Percentiles rank a stretch among this genome's conserved stretches.
phyloP scores from a whole-genome alignment of 2,329 filamentous ascomycete genomes.

The Alternaria novae-zelandiae region DNA sequence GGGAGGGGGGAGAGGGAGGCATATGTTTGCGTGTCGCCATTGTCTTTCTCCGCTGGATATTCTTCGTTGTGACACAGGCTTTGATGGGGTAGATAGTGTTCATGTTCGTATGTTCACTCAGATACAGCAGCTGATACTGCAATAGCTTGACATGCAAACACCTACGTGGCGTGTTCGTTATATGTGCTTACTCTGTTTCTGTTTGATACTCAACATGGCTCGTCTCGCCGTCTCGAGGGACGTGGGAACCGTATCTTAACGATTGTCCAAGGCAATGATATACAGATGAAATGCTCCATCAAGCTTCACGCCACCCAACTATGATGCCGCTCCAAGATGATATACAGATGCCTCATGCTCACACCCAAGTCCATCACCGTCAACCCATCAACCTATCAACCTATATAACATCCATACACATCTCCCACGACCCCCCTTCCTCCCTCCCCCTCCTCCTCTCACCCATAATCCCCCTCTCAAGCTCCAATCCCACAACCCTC shows the following conservation, averaged over 20 bases:
- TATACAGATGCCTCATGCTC: neutral
- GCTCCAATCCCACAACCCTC: conserved; percentile 33
- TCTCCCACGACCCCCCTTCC: conserved; percentile 27
- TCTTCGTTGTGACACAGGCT: neutral
- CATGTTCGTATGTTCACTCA: neutral
- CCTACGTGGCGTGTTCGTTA: neutral
- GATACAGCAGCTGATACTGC: neutral
- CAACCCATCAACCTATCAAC: neutral
- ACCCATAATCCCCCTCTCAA: conserved; percentile 29
- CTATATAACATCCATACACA: conserved; percentile 38
- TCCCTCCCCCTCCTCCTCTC: conserved; percentile 22
- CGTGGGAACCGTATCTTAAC: neutral
- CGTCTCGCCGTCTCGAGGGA: neutral
- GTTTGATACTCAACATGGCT: neutral
- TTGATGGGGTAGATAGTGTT: neutral
- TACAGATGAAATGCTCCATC: neutral
- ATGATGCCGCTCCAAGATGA: neutral
- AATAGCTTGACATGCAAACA: neutral
- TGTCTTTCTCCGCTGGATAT: neutral
- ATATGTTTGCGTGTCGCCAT: neutral
- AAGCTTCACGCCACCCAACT: neutral
- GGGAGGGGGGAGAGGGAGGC: neutral
- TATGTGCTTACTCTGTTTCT: neutral
- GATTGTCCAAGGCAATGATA: neutral
- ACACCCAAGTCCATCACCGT: neutral